These are phyloP conservation scores for Papilionanthe hybrid DNA, from an alignment of 116 monocot species.

Conservation along the genomic window DNA sequence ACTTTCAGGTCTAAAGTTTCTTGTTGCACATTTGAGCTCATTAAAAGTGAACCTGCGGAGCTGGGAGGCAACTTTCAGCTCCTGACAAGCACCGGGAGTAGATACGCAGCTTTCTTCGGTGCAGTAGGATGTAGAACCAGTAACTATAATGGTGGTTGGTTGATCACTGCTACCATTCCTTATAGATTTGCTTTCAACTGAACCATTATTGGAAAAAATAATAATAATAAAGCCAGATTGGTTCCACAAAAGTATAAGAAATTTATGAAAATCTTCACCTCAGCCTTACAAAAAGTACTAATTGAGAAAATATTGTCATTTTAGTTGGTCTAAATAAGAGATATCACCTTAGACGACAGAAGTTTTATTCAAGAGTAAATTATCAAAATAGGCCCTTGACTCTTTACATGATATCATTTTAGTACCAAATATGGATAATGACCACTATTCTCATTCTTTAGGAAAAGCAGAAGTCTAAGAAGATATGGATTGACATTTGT, in stretches of 20 bases:
- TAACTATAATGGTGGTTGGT: background rate
- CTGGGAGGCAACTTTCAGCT: conserved; percentile 13
- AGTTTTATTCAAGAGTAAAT: too few species aligned
- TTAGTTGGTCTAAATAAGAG: too few species aligned
- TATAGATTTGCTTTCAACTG: conserved; percentile 1
- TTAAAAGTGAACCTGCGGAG: conserved; percentile 16
- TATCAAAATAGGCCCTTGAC: too few species aligned
- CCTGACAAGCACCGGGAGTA: background rate
- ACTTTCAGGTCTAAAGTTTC: conserved; percentile 18
- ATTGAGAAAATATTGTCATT: too few species aligned
- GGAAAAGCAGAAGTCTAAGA: background rate
- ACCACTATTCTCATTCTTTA: background rate
- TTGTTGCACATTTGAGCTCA: conserved; percentile 19
- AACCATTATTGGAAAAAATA: background rate
- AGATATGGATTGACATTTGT: background rate
- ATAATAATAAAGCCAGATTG: too few species aligned
- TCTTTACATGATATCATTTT: too few species aligned
- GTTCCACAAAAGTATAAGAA: too few species aligned
- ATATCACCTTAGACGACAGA: too few species aligned
- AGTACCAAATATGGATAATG: background rate
- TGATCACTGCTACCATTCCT: background rate
- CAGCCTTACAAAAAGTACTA: too few species aligned
- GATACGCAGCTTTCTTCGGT: background rate
- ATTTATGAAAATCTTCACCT: too few species aligned
- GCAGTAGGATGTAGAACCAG: background rate